Base-by-base conservation (phyloP, 169 alveolate genomes). In the Eimeria praecox region DNA sequence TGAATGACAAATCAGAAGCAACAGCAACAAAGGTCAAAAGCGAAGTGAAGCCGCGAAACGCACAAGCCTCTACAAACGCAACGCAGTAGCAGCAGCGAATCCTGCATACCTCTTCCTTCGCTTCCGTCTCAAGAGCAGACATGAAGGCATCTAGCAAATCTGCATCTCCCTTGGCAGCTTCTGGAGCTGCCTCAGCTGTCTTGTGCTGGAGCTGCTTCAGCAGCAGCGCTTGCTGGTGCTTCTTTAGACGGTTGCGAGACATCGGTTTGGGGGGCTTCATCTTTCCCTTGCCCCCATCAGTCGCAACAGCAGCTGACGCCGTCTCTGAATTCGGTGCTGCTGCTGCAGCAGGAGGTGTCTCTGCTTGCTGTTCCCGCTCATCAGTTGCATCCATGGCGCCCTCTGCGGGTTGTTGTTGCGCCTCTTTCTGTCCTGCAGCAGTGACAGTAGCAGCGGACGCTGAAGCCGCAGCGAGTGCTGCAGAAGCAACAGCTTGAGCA, bases 111-210 rank as follows among this genome's bases (percentile, higher is more conserved):
- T 93, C 96, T 24, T 82, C 96, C 66, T 93, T 93, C 89, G 96
- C 96, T 46, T 93, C 96, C 22, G 94, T 6, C 89, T 93, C 96
- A n/a, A 93, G 96, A 14, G 96, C 94, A 40, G 93, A 59, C 96
- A 93, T 93, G 80, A 93, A 93, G 52, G 96, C 96, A 40, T 93
- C 96, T 20, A 93, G 90, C n/a, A 88, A 56, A 49, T 93, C 96
- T 20, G 42, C 56, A 38, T 80, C 88, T 24, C 56, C 87, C 82
- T 83, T 62, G 30, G 49, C n/a, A n/a, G n/a, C 73, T 80, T 82
- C 96, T 59, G 93, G 93, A 20, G 14, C 82, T 0, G 93, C 83
- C 54, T 3, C 44, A 35, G 42, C 30, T 40, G 93, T 87, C 73
- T 87, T 87, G 83, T 40, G 5, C 64, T 87, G 93, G 46, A 93